These are phyloP conservation scores for Aspergillus texensis DNA, from an alignment of 2,329 filamentous ascomycete genomes.

Conservation along the genomic window DNA sequence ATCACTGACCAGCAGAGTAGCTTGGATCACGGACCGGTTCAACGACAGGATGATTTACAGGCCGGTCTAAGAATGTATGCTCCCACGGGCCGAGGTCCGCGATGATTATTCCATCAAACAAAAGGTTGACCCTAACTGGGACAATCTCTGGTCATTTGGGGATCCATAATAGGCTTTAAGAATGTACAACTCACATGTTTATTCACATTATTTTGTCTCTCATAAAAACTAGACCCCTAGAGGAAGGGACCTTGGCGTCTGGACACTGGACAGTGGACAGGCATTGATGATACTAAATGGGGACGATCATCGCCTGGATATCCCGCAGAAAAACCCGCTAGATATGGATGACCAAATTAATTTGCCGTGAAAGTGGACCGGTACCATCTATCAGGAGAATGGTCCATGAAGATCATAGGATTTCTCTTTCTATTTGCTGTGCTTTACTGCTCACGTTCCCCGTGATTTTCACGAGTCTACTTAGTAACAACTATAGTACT, in stretches of 20 bases:
- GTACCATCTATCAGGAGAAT: not conserved
- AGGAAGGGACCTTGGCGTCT: not conserved
- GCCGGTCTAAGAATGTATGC: not conserved
- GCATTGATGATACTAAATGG: not conserved
- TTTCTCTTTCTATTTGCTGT: slow-evolving; percentile 6
- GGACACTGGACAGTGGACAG: not conserved
- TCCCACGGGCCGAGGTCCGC: slow-evolving; percentile 2
- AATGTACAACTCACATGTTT: slow-evolving; percentile 1
- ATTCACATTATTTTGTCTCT: not conserved
- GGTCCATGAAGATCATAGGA: slow-evolving; percentile 12
- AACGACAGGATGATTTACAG: not conserved
- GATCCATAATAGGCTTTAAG: not conserved
- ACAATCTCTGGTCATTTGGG: not conserved
- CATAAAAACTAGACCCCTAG: slow-evolving; percentile 1
- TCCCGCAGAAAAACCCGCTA: not conserved
- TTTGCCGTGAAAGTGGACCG: slow-evolving; percentile 2
- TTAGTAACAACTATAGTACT: not conserved
- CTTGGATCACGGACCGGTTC: not conserved
- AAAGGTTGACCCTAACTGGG: not conserved
- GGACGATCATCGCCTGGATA: not conserved
- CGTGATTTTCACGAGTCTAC: slow-evolving; percentile 2
- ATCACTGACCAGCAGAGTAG: not conserved
- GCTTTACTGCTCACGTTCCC: not conserved
- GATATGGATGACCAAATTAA: not conserved
- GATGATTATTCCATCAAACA: slow-evolving; percentile 1